Conservation (phyloP, 1,139 yeast genomes). For the Hemisphaericaspora lyxosophila region DNA sequence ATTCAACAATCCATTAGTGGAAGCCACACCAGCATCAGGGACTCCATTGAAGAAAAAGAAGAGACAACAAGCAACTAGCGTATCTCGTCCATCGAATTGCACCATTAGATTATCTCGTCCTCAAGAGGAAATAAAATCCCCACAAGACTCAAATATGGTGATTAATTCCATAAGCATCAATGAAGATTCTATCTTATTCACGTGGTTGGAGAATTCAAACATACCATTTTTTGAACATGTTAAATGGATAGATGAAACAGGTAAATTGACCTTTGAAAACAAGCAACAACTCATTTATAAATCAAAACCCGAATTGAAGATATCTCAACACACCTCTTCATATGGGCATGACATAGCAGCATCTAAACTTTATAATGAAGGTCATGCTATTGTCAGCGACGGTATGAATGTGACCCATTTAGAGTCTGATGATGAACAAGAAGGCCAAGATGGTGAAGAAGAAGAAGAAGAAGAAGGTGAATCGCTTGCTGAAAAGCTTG, state of each 20-base stretch:
- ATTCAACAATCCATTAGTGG: constrained; percentile 54
- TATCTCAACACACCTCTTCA: constrained; percentile 40
- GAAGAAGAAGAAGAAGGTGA: constrained; percentile 33
- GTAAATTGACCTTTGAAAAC: constrained; percentile 16
- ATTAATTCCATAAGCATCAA: constrained; percentile 42
- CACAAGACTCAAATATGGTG: constrained; percentile 35
- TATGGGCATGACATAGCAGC: constrained; percentile 75
- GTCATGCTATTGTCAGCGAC: constrained; percentile 60
- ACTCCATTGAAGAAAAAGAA: constrained; percentile 30
- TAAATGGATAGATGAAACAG: constrained; percentile 49
- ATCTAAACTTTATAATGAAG: constrained; percentile 66
- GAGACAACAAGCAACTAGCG: constrained; percentile 32
- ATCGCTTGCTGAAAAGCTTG: constrained; percentile 63
- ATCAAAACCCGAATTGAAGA: constrained; percentile 35
- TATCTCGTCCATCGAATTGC: constrained; percentile 51
- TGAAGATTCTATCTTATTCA: constrained; percentile 42
- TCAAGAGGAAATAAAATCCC: constrained; percentile 31
- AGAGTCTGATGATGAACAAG: constrained; percentile 42
- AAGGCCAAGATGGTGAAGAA: constrained; percentile 31
- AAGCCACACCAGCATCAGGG: constrained; percentile 18
- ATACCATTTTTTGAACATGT: constrained; percentile 64
- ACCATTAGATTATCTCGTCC: constrained; percentile 48
- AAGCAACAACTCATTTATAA: constrained; percentile 36
- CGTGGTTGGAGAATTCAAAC: constrained; percentile 75
- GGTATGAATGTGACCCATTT: constrained; percentile 64